Evolutionary conservation across 192 early-diverging fungal species (phyloP).

Genomic region (Umbelopsis ramanniana): DNA sequence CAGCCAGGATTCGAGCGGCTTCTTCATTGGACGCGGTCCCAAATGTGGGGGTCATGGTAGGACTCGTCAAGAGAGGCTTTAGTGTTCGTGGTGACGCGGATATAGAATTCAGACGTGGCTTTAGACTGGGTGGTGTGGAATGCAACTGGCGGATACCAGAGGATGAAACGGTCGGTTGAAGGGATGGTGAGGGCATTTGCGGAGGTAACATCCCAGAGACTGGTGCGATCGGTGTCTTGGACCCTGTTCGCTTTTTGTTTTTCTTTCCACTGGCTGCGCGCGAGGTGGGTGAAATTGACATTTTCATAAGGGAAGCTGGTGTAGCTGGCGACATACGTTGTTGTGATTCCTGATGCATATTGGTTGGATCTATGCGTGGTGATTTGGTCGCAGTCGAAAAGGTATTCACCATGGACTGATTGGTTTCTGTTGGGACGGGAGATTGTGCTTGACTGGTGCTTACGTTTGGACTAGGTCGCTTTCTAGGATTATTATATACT

Average conservation of each 20-base stretch:
- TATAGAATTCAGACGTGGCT: neutral
- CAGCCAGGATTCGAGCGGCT: slow-evolving; percentile 49
- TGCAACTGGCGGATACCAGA: neutral
- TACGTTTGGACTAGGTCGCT: neutral
- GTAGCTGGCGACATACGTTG: slow-evolving; percentile 51
- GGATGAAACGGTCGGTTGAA: slow-evolving; percentile 1
- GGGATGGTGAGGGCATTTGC: slow-evolving; percentile 13
- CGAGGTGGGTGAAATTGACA: slow-evolving; percentile 38
- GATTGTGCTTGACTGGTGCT: neutral
- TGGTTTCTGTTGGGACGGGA: neutral
- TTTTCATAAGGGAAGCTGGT: slow-evolving; percentile 62
- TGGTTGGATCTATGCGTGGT: neutral
- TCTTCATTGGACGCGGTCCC: slow-evolving; percentile 19
- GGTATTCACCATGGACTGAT: neutral
- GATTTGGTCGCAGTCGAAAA: neutral
- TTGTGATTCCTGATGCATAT: neutral
- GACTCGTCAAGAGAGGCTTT: slow-evolving; percentile 48
- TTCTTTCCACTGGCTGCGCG: slow-evolving; percentile 11
- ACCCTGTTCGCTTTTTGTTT: neutral
- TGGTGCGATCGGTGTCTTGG: neutral
- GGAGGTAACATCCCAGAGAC: neutral
- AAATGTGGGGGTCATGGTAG: slow-evolving; percentile 49
- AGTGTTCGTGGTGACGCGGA: slow-evolving; percentile 33
- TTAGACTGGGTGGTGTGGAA: slow-evolving; percentile 6
- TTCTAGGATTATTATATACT: slow-evolving; percentile 1